These are phyloP conservation scores for Plasmodium ovale DNA, from an alignment of 169 alveolate genomes.

Conservation along the genomic window DNA sequence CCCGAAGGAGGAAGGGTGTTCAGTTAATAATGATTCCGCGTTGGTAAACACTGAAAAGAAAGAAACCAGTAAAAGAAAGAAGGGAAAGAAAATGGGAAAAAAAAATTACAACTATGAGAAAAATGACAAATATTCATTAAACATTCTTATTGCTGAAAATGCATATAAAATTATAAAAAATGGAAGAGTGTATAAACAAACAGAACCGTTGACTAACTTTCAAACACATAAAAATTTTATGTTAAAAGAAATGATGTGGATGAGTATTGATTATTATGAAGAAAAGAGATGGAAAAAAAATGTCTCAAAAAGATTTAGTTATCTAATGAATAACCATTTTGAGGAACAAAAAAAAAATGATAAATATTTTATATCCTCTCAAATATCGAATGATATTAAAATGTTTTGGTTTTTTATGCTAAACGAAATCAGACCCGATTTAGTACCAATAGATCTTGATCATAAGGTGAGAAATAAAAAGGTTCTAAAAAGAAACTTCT, in stretches of 20 bases:
- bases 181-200: conserved; percentile 52
- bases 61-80: conserved; percentile 30
- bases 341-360: conserved; percentile 70
- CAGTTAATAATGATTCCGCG: conserved; percentile 16
- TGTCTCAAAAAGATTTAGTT: conserved; percentile 82
- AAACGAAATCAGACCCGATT: conserved; percentile 76
- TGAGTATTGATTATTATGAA: conserved; percentile 85
- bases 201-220: conserved; percentile 37
- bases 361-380: conserved; percentile 74
- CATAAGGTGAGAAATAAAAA: conserved; percentile 68
- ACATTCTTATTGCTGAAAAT: conserved; percentile 67
- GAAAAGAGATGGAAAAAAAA: conserved; percentile 86
- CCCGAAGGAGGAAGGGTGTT: conserved; percentile 12
- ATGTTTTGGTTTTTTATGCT: conserved; percentile 76
- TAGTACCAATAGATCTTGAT: conserved; percentile 72
- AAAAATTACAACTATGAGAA: conserved; percentile 39
- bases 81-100: conserved; percentile 38
- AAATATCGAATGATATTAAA: conserved; percentile 74
- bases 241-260: conserved; percentile 84
- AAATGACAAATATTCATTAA: conserved; percentile 62
- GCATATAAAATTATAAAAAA: conserved; percentile 73
- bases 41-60: conserved; percentile 36
- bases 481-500: conserved; percentile 34
- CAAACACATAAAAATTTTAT: conserved; percentile 80
- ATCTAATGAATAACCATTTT: conserved; percentile 79